phyloP scores from a whole-genome alignment of 306 rosid species.

The Acacia melanoxylon region DNA sequence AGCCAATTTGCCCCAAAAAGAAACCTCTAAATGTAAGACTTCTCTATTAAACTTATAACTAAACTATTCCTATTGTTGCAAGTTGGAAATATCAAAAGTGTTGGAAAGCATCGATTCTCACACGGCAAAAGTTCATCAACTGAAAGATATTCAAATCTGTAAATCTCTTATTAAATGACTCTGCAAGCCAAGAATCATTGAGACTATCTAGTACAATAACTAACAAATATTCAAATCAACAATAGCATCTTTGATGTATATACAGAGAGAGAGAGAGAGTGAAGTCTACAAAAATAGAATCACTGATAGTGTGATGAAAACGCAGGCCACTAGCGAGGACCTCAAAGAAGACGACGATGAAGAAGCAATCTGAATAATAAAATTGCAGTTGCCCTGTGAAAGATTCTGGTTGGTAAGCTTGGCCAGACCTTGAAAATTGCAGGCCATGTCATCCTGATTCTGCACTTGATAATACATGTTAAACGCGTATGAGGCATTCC shows the following conservation, averaged over 20 bases:
- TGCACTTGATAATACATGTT: slow-evolving; percentile 86
- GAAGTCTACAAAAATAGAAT: slow-evolving; percentile 42
- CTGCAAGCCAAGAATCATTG: slow-evolving; percentile 16
- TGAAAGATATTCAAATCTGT: neutral
- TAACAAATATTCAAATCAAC: neutral
- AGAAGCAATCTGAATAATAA: slow-evolving; percentile 70
- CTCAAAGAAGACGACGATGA: slow-evolving; percentile 43
- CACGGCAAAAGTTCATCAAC: neutral
- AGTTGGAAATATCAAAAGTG: neutral
- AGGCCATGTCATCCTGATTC: slow-evolving; percentile 73
- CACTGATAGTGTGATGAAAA: slow-evolving; percentile 26
- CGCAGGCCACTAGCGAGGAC: slow-evolving; percentile 32
- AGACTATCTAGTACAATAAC: slow-evolving; percentile 7
- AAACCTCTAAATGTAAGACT: too few species aligned
- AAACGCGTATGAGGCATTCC: slow-evolving; percentile 88
- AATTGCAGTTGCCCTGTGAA: slow-evolving; percentile 83
- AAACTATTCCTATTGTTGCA: too few species aligned
- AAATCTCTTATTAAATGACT: slow-evolving; percentile 18
- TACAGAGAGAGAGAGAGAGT: neutral
- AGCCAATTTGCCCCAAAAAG: too few species aligned
- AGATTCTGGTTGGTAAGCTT: slow-evolving; percentile 56
- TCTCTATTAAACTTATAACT: too few species aligned
- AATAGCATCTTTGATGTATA: slow-evolving; percentile 21
- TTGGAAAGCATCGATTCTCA: neutral
- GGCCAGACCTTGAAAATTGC: slow-evolving; percentile 93